Conservation (phyloP, 805 yeast genomes). For the Millerozyma acaciae region DNA sequence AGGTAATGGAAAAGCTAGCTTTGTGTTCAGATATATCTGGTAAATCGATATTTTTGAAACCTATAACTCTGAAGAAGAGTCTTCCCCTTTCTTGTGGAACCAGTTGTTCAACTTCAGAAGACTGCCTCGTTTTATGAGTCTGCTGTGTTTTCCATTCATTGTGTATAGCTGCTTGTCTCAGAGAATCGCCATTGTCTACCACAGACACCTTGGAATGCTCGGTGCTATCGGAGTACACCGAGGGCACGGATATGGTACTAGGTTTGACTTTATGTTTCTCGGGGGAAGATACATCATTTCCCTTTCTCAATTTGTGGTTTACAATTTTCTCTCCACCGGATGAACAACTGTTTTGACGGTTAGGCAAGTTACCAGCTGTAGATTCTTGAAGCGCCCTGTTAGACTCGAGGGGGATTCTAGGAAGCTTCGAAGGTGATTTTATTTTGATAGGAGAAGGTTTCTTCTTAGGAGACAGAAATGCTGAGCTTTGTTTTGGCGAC, state of each 20-base stretch:
- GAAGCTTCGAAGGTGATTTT: slow-evolving; percentile 34
- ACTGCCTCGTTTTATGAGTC: neutral
- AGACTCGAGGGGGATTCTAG: slow-evolving; percentile 26
- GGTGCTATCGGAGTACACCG: slow-evolving; percentile 10
- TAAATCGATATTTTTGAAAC: slow-evolving; percentile 43
- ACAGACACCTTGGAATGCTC: slow-evolving; percentile 11
- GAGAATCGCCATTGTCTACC: slow-evolving; percentile 12
- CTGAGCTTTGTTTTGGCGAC: neutral
- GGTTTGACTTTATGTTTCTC: slow-evolving; percentile 13
- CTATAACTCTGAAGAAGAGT: slow-evolving; percentile 48
- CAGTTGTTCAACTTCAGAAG: neutral
- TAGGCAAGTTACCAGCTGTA: no score
- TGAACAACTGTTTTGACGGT: slow-evolving; percentile 1
- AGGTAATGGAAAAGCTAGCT: slow-evolving; percentile 48
- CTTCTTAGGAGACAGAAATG: slow-evolving; percentile 5
- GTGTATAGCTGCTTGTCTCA: slow-evolving; percentile 4
- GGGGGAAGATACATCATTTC: slow-evolving; percentile 1
- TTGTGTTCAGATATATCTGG: slow-evolving; percentile 44
- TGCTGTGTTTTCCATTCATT: slow-evolving; percentile 4
- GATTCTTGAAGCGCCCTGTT: slow-evolving; percentile 12
- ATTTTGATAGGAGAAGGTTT: slow-evolving; percentile 31
- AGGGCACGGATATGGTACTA: slow-evolving; percentile 33
- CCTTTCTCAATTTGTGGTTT: slow-evolving; percentile 20
- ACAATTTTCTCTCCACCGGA: slow-evolving; percentile 18
- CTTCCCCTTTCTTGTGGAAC: slow-evolving; percentile 44